Evolutionary conservation across 148 eudicot genomes (phyloP), one percentile per base, ranked within the genome.

Genomic region (Fagopyrum tataricum): DNA sequence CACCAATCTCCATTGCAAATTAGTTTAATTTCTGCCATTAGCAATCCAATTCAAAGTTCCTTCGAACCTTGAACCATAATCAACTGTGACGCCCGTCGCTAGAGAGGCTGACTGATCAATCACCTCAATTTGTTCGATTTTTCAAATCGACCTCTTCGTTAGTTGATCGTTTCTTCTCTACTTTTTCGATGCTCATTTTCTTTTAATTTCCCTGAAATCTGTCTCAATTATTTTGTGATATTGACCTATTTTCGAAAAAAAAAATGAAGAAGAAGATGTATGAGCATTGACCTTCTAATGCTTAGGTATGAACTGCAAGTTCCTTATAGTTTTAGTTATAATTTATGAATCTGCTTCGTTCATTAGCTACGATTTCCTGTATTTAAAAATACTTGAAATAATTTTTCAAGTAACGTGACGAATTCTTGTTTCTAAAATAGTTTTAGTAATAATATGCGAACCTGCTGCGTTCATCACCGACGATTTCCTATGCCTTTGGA

Each of bases 1-100:
- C 69, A n/a, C 42, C 69, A 64, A 64, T 11, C 12, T 64, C 69
- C 21, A 18, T 64, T 14, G n/a, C 69, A 14, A 64, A 64, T 39
- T 5, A 4, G 18, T 14, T 13, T 39, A 37, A 15, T 64, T 61
- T 64, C 42, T 39, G 43, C 69, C 69, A 15, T 37, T 37, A n/a
- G 2, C 69, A 64, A 4, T 31, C 39, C 44, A 6, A 18, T 10
- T 59, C 37, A 12, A 64, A 64, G 64, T 14, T 20, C 23, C 13
- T 23, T 23, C 31, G 20, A 58, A 10, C 37, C 31, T 23, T 58
- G 5, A 58, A 9, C 31, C 11, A 21, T n/a, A 55, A 20, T 55
- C 61, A 8, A 20, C 20, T 64, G 42, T 31, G 37, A 31, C 37
- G 37, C 37, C 37, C 37, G 2, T 31, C 37, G 37, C 37, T 31